These are phyloP conservation scores for Aspergillus mulundensis DNA, from an alignment of 495 filamentous ascomycete species.

Conservation along the genomic window DNA sequence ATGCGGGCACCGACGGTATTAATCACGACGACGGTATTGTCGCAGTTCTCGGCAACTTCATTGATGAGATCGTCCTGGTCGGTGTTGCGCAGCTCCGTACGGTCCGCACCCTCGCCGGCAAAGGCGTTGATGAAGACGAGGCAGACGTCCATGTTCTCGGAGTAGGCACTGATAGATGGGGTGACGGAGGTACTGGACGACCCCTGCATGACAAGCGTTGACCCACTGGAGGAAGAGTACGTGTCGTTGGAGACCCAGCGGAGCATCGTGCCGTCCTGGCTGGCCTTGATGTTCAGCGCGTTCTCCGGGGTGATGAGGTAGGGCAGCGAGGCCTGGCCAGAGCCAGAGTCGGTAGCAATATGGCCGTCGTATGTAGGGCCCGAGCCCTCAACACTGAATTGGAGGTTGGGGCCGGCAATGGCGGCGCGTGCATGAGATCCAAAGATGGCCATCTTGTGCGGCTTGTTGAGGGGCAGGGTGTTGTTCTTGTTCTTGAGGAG, in stretches of 20 bases:
- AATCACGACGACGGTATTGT: conserved; percentile 64
- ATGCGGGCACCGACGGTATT: conserved; percentile 56
- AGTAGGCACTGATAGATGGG: conserved; percentile 25
- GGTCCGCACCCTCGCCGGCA: conserved; percentile 55
- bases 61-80: conserved; percentile 51
- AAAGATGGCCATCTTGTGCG: conserved; percentile 54
- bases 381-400: conserved; percentile 29
- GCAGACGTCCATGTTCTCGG: conserved; percentile 57
- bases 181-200: conserved; percentile 15
- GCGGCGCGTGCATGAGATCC: conserved; percentile 60
- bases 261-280: conserved; percentile 45
- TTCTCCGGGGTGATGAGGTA: conserved; percentile 54
- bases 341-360: conserved; percentile 20
- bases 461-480: conserved; percentile 49
- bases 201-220: conserved; percentile 11
- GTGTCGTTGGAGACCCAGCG: conserved; percentile 39
- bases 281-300: conserved; percentile 53
- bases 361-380: conserved; percentile 41
- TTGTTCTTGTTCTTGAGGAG: conserved; percentile 60
- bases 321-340: conserved; percentile 35
- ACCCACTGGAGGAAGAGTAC: conserved; percentile 30
- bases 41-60: conserved; percentile 54
- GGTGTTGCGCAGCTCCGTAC: conserved; percentile 47
- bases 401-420: conserved; percentile 58
- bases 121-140: conserved; percentile 55